Conservation (phyloP, 2,329 filamentous ascomycete genomes). For the Colletotrichum phormii region DNA sequence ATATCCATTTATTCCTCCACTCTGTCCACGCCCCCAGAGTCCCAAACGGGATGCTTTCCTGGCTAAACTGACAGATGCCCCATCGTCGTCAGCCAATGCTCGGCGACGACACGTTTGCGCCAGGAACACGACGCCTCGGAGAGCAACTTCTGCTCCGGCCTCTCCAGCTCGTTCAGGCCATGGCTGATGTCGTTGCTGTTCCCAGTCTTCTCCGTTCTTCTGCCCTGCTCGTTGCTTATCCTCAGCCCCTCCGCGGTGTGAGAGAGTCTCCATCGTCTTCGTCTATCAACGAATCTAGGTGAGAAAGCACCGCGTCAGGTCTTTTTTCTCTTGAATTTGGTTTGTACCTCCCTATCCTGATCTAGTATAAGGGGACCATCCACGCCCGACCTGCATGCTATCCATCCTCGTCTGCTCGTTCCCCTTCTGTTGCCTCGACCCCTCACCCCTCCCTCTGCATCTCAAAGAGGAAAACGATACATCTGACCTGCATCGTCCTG, state of each 20-base stretch:
- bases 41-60: constrained; percentile 10
- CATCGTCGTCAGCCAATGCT: constrained; percentile 37
- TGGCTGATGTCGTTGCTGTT: constrained; percentile 10
- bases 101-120: constrained; percentile 34
- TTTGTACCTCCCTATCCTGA: constrained; percentile 22
- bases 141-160: background rate
- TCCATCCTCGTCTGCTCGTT: constrained; percentile 7
- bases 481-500: constrained; percentile 34
- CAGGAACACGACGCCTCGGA: constrained; percentile 32
- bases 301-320: background rate
- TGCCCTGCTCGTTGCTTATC: background rate
- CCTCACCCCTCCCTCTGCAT: constrained; percentile 24
- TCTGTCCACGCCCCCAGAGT: constrained; percentile 25
- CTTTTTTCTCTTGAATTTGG: background rate
- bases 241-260: background rate
- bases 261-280: background rate
- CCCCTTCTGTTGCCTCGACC: constrained; percentile 25
- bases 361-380: constrained; percentile 31
- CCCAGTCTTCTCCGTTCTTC: constrained; percentile 18
- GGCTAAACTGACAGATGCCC: constrained; percentile 18
- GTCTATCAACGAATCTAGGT: background rate
- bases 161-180: constrained; percentile 12
- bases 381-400: constrained; percentile 25
- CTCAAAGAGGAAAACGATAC: constrained; percentile 30
- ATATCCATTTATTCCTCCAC: constrained; percentile 17